Base-by-base conservation (phyloP, 23 red algal genomes). In the Agarophyton chilense region DNA sequence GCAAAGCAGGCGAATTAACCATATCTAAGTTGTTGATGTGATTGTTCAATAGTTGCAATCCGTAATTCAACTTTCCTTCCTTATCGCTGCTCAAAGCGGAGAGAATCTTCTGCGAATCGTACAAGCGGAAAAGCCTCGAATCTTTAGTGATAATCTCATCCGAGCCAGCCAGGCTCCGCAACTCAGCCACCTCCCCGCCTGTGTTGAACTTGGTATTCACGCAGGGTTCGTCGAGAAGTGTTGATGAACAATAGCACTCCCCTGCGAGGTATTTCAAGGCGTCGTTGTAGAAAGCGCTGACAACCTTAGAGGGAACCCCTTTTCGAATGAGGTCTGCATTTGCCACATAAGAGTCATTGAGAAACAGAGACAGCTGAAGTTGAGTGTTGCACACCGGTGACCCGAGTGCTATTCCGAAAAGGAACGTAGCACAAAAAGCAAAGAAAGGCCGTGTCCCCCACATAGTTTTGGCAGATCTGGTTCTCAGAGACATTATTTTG, bases 271-370 rank as follows among this genome's bases (percentile, higher is more conserved):
- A 40, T 16, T 7, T 72, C 65, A 72, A 72, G 6, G 65, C 34
- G 5, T 41, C 16, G 21, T 72, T 44, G 35, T 72, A 72, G 21
- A 72, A 44, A 4, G 14, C 35, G 14, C 65, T 18, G 13, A 72
- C 65, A 11, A 35, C 39, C 29, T 72, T 12, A 6, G 65, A 72
- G 5, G 65, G 35, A 44, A 44, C 65, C 10, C 65, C 65, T 16
- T 42, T 19, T 12, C 65, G 65, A 72, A 72, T 19, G 21, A 72
- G 65, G n/a, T 72, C 42, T 40, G 65, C 65, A 35, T 72, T 72
- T 40, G 65, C 65, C 65, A 7, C 0, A 43, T 72, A 72, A 43
- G 65, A 72, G 9, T 43, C 65, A 6, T 43, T 9, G 2, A 72
- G 35, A 35, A 72, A 40, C 17, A 24, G 9, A 1, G 65, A 72